phyloP scores from a whole-genome alignment of 169 alveolate genomes.

The Plasmodium gonderi region DNA sequence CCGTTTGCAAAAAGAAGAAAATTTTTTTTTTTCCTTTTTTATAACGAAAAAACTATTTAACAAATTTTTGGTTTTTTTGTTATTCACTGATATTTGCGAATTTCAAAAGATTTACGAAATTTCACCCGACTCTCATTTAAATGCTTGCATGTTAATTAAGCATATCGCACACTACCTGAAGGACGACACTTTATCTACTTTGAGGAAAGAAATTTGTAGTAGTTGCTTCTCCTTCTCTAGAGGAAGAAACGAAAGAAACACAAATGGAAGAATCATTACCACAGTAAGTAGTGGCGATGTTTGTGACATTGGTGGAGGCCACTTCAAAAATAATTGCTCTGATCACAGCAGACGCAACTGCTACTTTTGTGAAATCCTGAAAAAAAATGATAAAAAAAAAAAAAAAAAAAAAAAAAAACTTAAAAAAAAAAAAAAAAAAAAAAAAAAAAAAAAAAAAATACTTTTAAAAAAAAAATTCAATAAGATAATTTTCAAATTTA shows the following conservation, averaged over 20 bases:
- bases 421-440: neutral
- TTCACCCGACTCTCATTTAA: slow-evolving; percentile 21
- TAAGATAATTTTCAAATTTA: neutral
- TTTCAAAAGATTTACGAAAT: slow-evolving; percentile 14
- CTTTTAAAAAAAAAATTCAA: no score
- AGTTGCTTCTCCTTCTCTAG: neutral
- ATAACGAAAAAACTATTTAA: slow-evolving; percentile 53
- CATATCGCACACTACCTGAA: slow-evolving; percentile 8
- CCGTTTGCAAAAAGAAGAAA: slow-evolving; percentile 4
- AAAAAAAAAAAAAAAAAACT: neutral
- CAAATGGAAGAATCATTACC: neutral
- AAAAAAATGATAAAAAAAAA: neutral
- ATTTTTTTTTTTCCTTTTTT: slow-evolving; percentile 24
- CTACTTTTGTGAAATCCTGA: neutral
- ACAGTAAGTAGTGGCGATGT: neutral
- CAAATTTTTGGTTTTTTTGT: slow-evolving; percentile 51
- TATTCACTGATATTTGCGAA: slow-evolving; percentile 29
- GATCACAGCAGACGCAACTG: neutral
- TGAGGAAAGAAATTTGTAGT: neutral
- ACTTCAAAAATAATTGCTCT: neutral
- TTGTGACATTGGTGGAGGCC: neutral
- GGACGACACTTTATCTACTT: slow-evolving; percentile 16
- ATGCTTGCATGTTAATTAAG: slow-evolving; percentile 9
- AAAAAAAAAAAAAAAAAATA: neutral
- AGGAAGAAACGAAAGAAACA: neutral